Percentiles rank a stretch among this genome's conserved stretches.
Evolutionary conservation across 768 basidiomycete species (phyloP).

Genomic region (Trametes coccinea): DNA sequence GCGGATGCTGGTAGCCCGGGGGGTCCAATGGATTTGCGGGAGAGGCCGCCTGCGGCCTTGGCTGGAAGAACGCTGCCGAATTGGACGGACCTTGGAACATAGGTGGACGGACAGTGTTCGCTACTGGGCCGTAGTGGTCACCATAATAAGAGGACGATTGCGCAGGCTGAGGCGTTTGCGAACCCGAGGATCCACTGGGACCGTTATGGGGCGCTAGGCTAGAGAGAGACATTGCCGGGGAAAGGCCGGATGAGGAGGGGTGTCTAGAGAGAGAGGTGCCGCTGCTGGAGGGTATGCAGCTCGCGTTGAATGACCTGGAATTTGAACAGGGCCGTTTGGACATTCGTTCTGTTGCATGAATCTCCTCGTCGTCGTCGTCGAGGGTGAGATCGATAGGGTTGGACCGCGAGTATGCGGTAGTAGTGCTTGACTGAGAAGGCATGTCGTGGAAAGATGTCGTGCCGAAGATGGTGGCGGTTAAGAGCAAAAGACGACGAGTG

Average conservation of each 20-base stretch:
- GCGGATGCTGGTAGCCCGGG: background rate
- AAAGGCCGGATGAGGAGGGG: slow-evolving; percentile 30
- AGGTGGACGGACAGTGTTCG: slow-evolving; percentile 45
- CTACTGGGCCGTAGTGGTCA: slow-evolving; percentile 3
- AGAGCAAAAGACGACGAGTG: background rate
- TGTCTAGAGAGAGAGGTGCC: slow-evolving; percentile 11
- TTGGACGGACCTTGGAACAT: slow-evolving; percentile 50
- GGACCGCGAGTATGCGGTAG: slow-evolving; percentile 28
- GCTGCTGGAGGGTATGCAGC: slow-evolving; percentile 2
- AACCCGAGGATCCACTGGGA: background rate
- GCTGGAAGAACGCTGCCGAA: slow-evolving; percentile 35
- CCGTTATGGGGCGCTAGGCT: slow-evolving; percentile 23
- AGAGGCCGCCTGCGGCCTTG: slow-evolving; percentile 12
- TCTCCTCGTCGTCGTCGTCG: slow-evolving; percentile 61
- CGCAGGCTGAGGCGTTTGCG: background rate
- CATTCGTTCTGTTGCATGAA: slow-evolving; percentile 22
- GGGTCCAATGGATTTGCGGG: slow-evolving; percentile 6
- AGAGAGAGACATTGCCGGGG: slow-evolving; percentile 32
- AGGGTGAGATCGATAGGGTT: slow-evolving; percentile 71
- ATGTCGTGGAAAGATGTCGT: background rate
- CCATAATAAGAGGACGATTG: background rate
- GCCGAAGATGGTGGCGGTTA: background rate
- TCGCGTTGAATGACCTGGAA: slow-evolving; percentile 27
- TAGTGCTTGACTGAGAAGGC: slow-evolving; percentile 14
- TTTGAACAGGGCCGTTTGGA: slow-evolving; percentile 24